Base-by-base conservation (phyloP, 768 basidiomycete genomes). In the Tricholoma matsutake region DNA sequence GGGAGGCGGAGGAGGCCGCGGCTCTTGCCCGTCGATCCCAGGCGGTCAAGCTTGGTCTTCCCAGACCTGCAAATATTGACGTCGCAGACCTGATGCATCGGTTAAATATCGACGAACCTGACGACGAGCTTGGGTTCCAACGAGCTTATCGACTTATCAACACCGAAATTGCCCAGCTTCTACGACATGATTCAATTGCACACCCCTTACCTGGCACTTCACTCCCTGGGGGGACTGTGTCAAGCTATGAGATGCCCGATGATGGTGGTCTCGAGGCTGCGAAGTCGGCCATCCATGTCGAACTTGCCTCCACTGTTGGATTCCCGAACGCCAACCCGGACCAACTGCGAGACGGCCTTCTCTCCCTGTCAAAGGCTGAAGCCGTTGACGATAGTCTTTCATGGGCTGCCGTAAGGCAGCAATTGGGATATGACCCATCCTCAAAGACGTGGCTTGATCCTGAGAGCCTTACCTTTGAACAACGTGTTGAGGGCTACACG, bases 131-230 rank as follows among this genome's bases (percentile, higher is more conserved):
- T 18, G 78, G 79, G 37, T 69, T 82, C 22, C 71, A 72, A 0
- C 75, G 78, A 6, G 90, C 86, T 1, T 82, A 85, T 63, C 81
- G 75, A 60, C 75, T 95, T 32, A 81, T 99, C 67, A 83, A 94
- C 67, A 71, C 76, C 18, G 97, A 98, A 69, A 80, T 98, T 53
- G 88, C 84, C 3, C 78, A 80, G 41, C 81, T 99, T 49, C 76
- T 98, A 61, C 83, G 86, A 57, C 95, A 98, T 69, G 97, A 99
- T 72, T 83, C 94, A 5, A 85, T 98, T 59, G 82, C 85, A 0
- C 80, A 95, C 73, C 96, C 96, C 3, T 75, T 98, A 13, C 93
- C 96, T 9, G 97, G 97, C 2, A 95, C 94, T 9, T 82, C 83
- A 22, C 80, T 83, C 35, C 83, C 94, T 6, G 93, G 94, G 6